Percentiles rank a stretch among this genome's conserved stretches.
These are phyloP conservation scores for Apiotrichum montevideense DNA, from an alignment of 1,284 basidiomycete genomes.

Conservation along the genomic window DNA sequence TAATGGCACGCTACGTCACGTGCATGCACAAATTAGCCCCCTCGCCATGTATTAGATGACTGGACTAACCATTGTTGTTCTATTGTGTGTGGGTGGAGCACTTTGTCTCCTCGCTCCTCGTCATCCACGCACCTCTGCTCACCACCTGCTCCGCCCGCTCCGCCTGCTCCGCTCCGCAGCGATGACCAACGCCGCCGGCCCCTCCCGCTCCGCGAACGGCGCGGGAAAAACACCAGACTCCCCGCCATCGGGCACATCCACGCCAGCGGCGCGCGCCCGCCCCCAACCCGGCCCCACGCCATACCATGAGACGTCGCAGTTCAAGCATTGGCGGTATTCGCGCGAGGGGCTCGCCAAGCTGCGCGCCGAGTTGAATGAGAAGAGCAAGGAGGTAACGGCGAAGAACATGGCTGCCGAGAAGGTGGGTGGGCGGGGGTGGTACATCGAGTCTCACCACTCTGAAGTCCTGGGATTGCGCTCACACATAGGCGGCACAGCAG, in stretches of 20 bases:
- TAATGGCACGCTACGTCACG: too few relatives aligned
- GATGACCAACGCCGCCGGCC: neutral
- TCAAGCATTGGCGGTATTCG: slow-evolving; percentile 80
- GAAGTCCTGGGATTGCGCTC: neutral
- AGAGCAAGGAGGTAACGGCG: slow-evolving; percentile 67
- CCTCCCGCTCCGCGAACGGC: neutral
- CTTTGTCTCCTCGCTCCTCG: too few relatives aligned
- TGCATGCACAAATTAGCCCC: too few relatives aligned
- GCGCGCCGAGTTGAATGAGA: slow-evolving; percentile 62
- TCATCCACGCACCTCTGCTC: too few relatives aligned
- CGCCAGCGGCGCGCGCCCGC: neutral
- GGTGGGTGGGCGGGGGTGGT: slow-evolving; percentile 49
- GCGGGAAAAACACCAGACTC: neutral
- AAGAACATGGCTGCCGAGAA: slow-evolving; percentile 70
- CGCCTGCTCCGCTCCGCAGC: too few relatives aligned
- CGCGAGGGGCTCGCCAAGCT: slow-evolving; percentile 56
- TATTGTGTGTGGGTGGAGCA: too few relatives aligned
- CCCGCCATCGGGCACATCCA: neutral
- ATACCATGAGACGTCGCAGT: slow-evolving; percentile 81
- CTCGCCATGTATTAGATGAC: too few relatives aligned
- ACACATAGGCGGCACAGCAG: slow-evolving; percentile 7
- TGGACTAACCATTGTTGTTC: too few relatives aligned
- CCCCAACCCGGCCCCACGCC: slow-evolving; percentile 41
- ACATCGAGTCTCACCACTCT: too few relatives aligned
- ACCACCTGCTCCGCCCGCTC: too few relatives aligned